Evolutionary conservation across 202 grass and related monocot genomes (phyloP).

Genomic region (Schoenoplectus tabernaemontani): DNA sequence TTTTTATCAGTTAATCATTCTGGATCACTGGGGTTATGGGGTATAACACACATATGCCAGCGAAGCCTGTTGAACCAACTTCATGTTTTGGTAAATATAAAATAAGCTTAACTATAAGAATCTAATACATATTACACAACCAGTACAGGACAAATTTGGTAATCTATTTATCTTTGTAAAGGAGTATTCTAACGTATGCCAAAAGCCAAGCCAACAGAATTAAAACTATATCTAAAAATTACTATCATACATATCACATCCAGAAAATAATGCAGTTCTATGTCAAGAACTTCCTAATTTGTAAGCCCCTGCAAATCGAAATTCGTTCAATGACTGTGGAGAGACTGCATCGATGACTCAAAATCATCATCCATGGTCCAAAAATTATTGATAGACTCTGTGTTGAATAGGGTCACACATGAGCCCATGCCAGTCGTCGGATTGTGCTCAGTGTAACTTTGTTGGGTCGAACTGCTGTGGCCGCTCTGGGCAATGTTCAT

Average conservation of each 20-base stretch:
- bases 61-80: neutral
- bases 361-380: constrained; percentile 24
- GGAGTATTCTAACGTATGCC: neutral
- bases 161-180: constrained; percentile 11
- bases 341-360: constrained; percentile 5
- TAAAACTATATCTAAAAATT: neutral
- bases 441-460: neutral
- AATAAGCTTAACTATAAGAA: neutral
- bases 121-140: neutral
- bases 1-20: neutral
- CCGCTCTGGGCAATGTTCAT: constrained; percentile 3
- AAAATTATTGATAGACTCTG: neutral
- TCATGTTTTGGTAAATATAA: neutral
- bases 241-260: constrained; percentile 1
- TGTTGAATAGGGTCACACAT: neutral
- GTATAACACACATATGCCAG: neutral
- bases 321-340: constrained; percentile 4
- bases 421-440: neutral
- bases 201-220: neutral
- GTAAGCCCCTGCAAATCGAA: neutral
- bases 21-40: neutral
- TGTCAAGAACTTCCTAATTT: neutral
- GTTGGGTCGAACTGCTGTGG: neutral
- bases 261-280: neutral
- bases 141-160: neutral